Evolutionary conservation across 2,329 filamentous ascomycete species (phyloP).

Genomic region (Dactylellina drechsleri): DNA sequence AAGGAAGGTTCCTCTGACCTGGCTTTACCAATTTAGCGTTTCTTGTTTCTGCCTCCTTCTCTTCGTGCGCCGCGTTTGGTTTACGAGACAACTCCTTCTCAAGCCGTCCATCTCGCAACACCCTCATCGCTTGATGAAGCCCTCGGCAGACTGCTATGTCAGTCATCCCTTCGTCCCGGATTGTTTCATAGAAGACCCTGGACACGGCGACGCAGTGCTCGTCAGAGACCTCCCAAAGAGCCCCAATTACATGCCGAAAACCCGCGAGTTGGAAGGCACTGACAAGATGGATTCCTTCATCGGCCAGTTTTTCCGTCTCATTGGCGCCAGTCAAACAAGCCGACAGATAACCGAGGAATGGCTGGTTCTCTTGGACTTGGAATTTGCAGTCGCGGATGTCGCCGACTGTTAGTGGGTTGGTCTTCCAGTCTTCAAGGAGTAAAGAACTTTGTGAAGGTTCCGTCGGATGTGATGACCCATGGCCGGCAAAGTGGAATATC

Average conservation of each 20-base stretch:
- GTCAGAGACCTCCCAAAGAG: conserved; percentile 62
- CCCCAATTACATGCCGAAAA: conserved; percentile 38
- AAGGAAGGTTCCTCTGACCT: too few species aligned
- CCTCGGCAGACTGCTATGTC: too few species aligned
- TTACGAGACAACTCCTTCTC: too few species aligned
- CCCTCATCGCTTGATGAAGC: too few species aligned
- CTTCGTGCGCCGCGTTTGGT: too few species aligned
- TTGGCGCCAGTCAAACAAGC: conserved; percentile 25
- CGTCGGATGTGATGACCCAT: conserved; percentile 13
- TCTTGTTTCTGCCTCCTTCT: too few species aligned
- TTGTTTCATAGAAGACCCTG: conserved; percentile 26
- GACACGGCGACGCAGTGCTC: conserved; percentile 58
- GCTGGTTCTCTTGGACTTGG: background rate
- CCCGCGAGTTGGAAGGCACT: conserved; percentile 42
- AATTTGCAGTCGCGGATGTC: conserved; percentile 17
- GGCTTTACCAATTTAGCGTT: too few species aligned
- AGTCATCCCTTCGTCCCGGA: background rate
- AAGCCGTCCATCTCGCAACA: too few species aligned
- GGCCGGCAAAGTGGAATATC: conserved; percentile 44
- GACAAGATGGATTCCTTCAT: conserved; percentile 36
- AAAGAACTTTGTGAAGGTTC: conserved; percentile 30
- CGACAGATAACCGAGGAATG: conserved; percentile 31
- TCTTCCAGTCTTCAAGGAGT: conserved; percentile 32
- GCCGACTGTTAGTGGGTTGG: conserved; percentile 9
- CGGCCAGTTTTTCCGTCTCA: background rate